phyloP scores from a whole-genome alignment of 257 asterid genomes.

The Solanum habrochaites region DNA sequence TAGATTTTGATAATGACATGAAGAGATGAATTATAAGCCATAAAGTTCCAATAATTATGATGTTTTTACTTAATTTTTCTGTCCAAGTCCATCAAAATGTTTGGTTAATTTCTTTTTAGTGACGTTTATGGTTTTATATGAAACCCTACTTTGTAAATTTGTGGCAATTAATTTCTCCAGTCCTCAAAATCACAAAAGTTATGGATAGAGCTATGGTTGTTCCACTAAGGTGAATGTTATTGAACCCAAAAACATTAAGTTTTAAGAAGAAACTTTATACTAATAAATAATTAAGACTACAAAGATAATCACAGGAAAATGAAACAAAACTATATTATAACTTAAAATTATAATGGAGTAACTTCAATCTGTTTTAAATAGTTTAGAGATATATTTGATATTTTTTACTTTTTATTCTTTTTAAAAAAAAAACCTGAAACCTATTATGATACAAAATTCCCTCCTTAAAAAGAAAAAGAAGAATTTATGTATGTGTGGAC shows the following conservation, averaged over 20 bases:
- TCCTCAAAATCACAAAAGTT: background rate
- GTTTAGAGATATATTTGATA: background rate
- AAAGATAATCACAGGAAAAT: no score
- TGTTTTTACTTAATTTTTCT: background rate
- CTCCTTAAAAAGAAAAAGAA: background rate
- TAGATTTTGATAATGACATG: background rate
- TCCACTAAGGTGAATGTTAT: no score
- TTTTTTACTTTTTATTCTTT: no score
- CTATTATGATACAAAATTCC: background rate
- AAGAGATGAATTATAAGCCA: background rate
- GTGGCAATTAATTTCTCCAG: background rate
- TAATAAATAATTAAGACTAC: no score
- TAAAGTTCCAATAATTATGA: background rate
- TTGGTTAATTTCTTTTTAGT: background rate
- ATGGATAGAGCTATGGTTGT: background rate
- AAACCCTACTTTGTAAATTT: background rate
- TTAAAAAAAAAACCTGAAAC: no score
- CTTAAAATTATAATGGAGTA: background rate
- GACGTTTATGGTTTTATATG: background rate
- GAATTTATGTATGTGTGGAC: background rate
- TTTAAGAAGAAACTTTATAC: no score
- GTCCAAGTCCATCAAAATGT: background rate
- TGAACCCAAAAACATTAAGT: no score
- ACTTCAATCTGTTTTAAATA: background rate
- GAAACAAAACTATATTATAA: no score